Conservation (phyloP, 139 green algal species). For the Chloropicon primus region DNA sequence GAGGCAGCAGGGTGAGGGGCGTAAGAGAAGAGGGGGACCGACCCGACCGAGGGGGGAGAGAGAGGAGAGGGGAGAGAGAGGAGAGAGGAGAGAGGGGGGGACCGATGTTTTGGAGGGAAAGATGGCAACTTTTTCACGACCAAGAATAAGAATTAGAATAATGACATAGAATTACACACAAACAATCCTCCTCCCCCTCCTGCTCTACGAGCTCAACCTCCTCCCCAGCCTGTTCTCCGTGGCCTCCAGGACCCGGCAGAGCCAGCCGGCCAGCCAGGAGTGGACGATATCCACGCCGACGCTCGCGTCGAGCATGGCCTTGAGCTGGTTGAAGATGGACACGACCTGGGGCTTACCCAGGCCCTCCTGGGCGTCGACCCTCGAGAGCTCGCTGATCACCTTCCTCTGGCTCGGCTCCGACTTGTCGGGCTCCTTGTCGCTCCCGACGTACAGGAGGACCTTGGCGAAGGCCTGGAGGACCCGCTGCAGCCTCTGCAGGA, state of each 20-base stretch:
- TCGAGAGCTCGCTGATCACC: neutral
- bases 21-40: too few relatives aligned
- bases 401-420: neutral
- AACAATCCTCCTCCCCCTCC: neutral
- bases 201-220: neutral
- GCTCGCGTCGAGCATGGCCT: neutral
- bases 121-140: too few relatives aligned
- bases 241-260: neutral
- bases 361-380: neutral
- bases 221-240: neutral
- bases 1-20: too few relatives aligned
- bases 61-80: too few relatives aligned
- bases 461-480: neutral
- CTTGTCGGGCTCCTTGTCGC: neutral
- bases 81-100: too few relatives aligned
- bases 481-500: neutral
- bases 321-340: neutral
- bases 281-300: neutral
- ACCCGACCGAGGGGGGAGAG: too few relatives aligned
- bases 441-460: neutral
- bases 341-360: neutral
- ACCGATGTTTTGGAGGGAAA: too few relatives aligned
- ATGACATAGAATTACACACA: too few relatives aligned
- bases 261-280: neutral
- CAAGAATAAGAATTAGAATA: too few relatives aligned